Evolutionary conservation across 1,139 yeast species (phyloP), one percentile per base, ranked within the genome.

Genomic region (Lodderomyces metapsilosis): DNA sequence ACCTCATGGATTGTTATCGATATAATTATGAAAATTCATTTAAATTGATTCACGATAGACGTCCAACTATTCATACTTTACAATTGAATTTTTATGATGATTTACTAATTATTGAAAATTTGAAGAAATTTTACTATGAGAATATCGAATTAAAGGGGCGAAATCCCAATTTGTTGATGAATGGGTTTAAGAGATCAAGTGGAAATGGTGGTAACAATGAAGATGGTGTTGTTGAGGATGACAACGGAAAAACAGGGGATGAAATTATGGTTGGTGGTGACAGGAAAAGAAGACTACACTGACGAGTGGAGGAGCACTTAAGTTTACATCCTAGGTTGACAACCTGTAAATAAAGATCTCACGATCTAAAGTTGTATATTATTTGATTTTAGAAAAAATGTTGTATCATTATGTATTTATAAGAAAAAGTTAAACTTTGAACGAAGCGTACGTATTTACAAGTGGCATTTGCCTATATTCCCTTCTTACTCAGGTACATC

Each of bases 1-100:
- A 67, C 43, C 56, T 71, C 46, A 72, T 71, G 76, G 76, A 72
- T 52, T 57, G 56, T 39, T 71, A 71, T 50, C 61, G 61, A 46
- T 68, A 61, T 47, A 65, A 70, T 48, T 53, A 67, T 28, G 57
- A 52, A 21, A 61, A 68, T 10, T 54, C 70, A 38, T 56, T 62
- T 44, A 49, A 54, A 34, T 37, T 48, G 35, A 43, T 51, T 11
- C 49, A 52, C 30, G 34, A 54, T 25, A 43, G 48, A 40, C 49
- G 62, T 11, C 58, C 61, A n/a, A 42, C 50, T 23, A 39, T 61
- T 12, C 44, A 46, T 31, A 51, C 50, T n/a, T 50, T 57, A 38
- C 67, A 68, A 48, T 41, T 53, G 43, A 65, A 62, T 46, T 71
- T 54, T 50, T 72, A 72, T 48, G 73, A 70, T 41, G 76, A 71